Evolutionary conservation across 345 rosid genomes (phyloP).

Genomic region (Camelina sativa): DNA sequence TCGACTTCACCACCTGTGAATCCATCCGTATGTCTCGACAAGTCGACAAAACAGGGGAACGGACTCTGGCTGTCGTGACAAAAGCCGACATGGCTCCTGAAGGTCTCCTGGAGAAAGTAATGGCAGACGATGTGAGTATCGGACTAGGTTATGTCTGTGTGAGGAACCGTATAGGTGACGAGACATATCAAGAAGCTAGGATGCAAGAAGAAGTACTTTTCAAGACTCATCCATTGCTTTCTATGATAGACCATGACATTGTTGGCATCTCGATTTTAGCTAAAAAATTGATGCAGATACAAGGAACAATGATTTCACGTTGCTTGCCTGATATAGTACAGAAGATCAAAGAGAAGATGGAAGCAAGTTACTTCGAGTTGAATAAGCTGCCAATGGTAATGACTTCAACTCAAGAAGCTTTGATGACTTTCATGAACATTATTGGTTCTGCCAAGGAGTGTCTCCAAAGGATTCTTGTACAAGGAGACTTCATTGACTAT

Average conservation of each 20-base stretch:
- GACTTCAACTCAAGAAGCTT: conserved; percentile 39
- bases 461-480: conserved; percentile 44
- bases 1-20: conserved; percentile 58
- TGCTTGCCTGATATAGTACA: conserved; percentile 44
- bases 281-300: conserved; percentile 43
- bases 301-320: conserved; percentile 35
- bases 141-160: conserved; percentile 67
- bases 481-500: conserved; percentile 52
- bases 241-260: conserved; percentile 43
- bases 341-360: conserved; percentile 47
- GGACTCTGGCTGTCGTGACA: conserved; percentile 59
- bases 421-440: conserved; percentile 49
- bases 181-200: conserved; percentile 45
- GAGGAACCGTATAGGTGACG: conserved; percentile 47
- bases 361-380: conserved; percentile 44
- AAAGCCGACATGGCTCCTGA: conserved; percentile 57
- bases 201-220: conserved; percentile 38
- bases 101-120: conserved; percentile 59
- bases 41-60: conserved; percentile 53
- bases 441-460: conserved; percentile 51
- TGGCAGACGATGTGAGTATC: conserved; percentile 56
- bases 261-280: conserved; percentile 50
- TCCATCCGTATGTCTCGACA: conserved; percentile 59
- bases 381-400: conserved; percentile 40
- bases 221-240: conserved; percentile 34